Base-by-base conservation (phyloP, 2,329 filamentous ascomycete genomes). In the Botrytis fragariae region DNA sequence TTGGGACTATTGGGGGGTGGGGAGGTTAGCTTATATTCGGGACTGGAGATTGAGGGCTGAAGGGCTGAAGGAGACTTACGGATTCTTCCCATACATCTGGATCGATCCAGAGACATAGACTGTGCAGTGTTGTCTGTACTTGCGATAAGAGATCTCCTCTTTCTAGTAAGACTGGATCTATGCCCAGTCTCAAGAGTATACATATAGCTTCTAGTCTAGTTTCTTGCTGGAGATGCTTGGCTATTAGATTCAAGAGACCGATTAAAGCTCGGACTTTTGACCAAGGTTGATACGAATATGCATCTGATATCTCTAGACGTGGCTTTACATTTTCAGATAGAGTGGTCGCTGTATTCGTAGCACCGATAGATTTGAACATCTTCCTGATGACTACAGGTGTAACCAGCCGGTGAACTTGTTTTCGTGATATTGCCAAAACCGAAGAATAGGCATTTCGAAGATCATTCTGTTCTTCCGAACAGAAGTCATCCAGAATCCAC, bases 401-500 rank as follows among this genome's bases (percentile, higher is more conserved):
- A 39, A 90, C 74, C 0, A 88, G 80, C 2, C 82, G 82, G 37
- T 80, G 75, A 12, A 86, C 80, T 68, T 88, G 84, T 35, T 84
- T 82, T 0, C 81, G 75, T 68, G 83, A 79, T 48, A 84, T 82
- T 70, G 87, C 82, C 6, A 93, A 81, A 62, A 83, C 79, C 68
- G 86, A 85, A 72, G 86, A 83, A 79, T 93, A 94, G 74, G 90
- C 87, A 72, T 85, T 81, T 68, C 89, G 86, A 60, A 93, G 80
- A 62, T 88, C 84, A 60, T 85, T 83, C 45, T 87, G 86, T 59
- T 83, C 82, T 77, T 92, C 89, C 2, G 83, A 79, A 72, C 86
- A 88, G 35, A 90, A 83, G 82, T 90, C 86, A 68, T 87, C 82
- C 9, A 92, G 79, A 4, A 93, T 83, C 92, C 92, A 95, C 25